Conservation (phyloP, 257 asterid genomes). For the Solanum pennellii region DNA sequence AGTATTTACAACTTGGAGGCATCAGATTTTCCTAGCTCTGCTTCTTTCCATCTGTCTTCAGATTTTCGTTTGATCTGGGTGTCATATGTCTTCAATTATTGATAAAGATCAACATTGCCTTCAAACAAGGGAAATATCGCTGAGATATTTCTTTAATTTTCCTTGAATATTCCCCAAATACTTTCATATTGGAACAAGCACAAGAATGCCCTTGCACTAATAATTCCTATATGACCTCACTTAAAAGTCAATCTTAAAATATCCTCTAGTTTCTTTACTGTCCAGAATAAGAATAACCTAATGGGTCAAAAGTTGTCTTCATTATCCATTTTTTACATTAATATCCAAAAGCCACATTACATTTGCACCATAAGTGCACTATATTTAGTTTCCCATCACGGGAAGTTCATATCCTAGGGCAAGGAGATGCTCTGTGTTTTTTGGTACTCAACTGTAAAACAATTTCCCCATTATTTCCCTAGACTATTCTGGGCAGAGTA, state of each 20-base stretch:
- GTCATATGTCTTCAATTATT: background rate
- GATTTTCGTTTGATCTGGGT: background rate
- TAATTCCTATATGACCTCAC: background rate
- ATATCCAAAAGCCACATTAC: background rate
- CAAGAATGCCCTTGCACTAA: background rate
- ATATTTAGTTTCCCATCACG: background rate
- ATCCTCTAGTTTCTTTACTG: background rate
- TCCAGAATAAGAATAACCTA: background rate
- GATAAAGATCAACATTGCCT: background rate
- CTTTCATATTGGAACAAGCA: background rate
- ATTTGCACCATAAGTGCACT: background rate
- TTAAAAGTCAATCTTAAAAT: background rate
- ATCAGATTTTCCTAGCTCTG: background rate
- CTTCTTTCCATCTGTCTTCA: background rate
- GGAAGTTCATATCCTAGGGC: background rate
- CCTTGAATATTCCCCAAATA: background rate
- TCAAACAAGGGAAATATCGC: background rate
- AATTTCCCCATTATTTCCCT: background rate
- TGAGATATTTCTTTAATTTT: background rate
- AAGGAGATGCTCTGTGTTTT: background rate
- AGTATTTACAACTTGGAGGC: background rate
- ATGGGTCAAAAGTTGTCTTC: background rate
- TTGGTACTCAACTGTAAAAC: background rate
- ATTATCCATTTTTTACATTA: background rate
- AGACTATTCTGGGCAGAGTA: background rate